phyloP scores from a whole-genome alignment of 2,329 filamentous ascomycete genomes.

The Cladophialophora carrionii region DNA sequence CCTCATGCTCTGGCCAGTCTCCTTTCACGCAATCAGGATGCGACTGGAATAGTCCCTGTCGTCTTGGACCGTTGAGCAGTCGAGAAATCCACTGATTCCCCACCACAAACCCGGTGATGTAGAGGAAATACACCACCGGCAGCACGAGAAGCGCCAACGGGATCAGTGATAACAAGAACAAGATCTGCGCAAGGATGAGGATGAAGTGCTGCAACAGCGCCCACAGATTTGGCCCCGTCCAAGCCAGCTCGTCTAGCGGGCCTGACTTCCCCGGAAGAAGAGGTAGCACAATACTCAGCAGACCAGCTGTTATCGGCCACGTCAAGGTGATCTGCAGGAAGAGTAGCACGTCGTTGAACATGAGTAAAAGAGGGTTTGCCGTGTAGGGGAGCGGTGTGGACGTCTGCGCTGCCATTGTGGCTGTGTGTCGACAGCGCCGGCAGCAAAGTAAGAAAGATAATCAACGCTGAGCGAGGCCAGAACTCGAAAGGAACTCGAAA shows the following conservation, averaged over 20 bases:
- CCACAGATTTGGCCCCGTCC: conserved; percentile 54
- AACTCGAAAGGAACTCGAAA: no score
- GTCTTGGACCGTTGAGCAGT: conserved; percentile 43
- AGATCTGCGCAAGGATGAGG: conserved; percentile 62
- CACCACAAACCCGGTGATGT: conserved; percentile 40
- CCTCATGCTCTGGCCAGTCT: conserved; percentile 15
- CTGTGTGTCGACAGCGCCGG: conserved; percentile 41
- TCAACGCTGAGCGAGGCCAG: no score
- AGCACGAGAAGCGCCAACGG: conserved; percentile 54
- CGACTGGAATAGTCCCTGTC: conserved; percentile 20
- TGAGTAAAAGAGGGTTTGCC: conserved; percentile 46
- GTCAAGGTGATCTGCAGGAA: conserved; percentile 42
- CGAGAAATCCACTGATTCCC: conserved; percentile 42
- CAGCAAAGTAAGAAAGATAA: conserved; percentile 5
- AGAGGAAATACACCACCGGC: conserved; percentile 39
- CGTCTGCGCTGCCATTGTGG: conserved; percentile 35
- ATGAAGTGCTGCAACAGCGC: conserved; percentile 62
- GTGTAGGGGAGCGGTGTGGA: conserved; percentile 46
- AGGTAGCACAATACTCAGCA: conserved; percentile 67
- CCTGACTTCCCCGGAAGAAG: conserved; percentile 57
- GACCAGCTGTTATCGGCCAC: conserved; percentile 36
- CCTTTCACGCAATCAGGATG: conserved; percentile 24
- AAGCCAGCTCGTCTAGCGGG: conserved; percentile 63
- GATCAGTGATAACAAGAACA: conserved; percentile 64
- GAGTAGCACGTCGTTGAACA: conserved; percentile 48